Conservation (phyloP, 306 rosid genomes). For the Quercus wislizeni region DNA sequence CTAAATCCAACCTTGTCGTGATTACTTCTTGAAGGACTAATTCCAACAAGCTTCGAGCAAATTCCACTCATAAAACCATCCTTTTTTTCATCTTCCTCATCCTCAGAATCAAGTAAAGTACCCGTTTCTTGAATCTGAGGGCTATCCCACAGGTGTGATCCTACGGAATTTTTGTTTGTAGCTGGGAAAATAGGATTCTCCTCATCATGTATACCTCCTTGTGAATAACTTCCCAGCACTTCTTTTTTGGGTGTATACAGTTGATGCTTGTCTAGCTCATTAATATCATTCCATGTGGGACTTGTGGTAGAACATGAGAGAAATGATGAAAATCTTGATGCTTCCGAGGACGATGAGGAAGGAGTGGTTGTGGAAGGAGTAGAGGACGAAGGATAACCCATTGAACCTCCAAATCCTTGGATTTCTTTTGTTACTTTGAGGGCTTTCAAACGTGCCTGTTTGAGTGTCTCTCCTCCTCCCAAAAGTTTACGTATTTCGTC, state of each 20-base stretch:
- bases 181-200: background rate
- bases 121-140: constrained; percentile 34
- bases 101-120: constrained; percentile 35
- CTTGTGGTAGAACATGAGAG: constrained; percentile 40
- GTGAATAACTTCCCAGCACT: background rate
- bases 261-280: constrained; percentile 11
- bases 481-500: constrained; percentile 49
- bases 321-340: constrained; percentile 44
- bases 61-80: constrained; percentile 42
- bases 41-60: constrained; percentile 45
- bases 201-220: constrained; percentile 17
- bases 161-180: constrained; percentile 3
- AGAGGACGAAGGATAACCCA: constrained; percentile 20
- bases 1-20: constrained; percentile 34
- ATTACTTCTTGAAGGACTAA: background rate
- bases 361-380: constrained; percentile 22
- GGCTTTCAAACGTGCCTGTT: constrained; percentile 68
- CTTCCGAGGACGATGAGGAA: constrained; percentile 20
- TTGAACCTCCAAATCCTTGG: constrained; percentile 61
- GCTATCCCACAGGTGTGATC: constrained; percentile 41
- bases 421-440: constrained; percentile 72
- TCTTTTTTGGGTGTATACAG: background rate
- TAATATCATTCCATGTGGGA: constrained; percentile 23
- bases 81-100: constrained; percentile 30
- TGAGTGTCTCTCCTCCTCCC: constrained; percentile 35